Conservation (phyloP, 192 early-diverging fungal species). For the Mortierella alpina region DNA sequence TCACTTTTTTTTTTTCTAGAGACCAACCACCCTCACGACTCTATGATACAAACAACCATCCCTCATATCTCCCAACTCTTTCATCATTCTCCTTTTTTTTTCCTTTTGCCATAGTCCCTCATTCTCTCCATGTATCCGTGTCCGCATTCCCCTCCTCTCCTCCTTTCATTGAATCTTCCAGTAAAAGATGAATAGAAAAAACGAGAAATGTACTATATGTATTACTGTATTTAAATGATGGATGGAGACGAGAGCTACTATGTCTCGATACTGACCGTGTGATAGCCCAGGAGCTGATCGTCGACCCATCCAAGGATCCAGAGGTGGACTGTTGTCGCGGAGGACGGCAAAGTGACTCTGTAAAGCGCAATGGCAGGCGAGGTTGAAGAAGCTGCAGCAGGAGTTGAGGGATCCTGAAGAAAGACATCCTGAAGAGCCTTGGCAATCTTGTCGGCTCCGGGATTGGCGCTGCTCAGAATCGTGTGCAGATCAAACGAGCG, state of each 20-base stretch:
- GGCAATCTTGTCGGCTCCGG: conserved; percentile 19
- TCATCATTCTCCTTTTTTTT: not conserved
- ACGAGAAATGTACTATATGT: not conserved
- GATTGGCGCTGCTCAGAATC: conserved; percentile 15
- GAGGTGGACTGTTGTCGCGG: conserved; percentile 33
- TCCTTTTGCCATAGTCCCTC: not conserved
- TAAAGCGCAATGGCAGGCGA: conserved; percentile 15
- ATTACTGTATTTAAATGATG: not conserved
- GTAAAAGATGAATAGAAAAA: not conserved
- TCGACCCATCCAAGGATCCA: conserved; percentile 47
- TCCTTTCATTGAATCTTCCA: not conserved
- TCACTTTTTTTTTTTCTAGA: conserved; percentile 6
- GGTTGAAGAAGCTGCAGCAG: not conserved
- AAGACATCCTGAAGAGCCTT: conserved; percentile 19
- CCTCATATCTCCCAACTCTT: not conserved
- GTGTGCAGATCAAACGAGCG: not conserved
- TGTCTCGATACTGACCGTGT: conserved; percentile 46
- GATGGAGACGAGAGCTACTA: not conserved
- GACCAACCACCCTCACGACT: too few species aligned
- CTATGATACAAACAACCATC: too few species aligned
- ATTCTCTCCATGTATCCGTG: not conserved
- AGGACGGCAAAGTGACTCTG: conserved; percentile 10
- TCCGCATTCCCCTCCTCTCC: not conserved
- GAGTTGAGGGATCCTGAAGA: not conserved
- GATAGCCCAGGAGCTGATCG: conserved; percentile 26